These are phyloP conservation scores for Entomortierella parvispora DNA, from an alignment of 192 early-diverging fungal species.

Conservation along the genomic window DNA sequence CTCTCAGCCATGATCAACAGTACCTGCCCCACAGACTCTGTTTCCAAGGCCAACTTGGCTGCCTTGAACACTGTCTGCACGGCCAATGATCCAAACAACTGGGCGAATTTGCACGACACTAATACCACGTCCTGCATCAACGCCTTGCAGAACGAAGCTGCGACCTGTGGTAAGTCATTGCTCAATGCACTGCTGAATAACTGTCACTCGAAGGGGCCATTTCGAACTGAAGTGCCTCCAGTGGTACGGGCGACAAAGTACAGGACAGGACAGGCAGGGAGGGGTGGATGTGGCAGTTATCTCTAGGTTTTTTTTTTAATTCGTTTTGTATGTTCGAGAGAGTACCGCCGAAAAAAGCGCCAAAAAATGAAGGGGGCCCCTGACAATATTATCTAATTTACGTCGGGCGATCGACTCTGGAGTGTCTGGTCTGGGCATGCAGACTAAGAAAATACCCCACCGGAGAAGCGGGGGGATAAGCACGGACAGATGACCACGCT, in stretches of 20 bases:
- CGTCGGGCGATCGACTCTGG: too few species aligned
- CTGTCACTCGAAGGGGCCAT: too few species aligned
- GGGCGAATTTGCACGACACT: conserved; percentile 16
- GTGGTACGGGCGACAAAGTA: background rate
- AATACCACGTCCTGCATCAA: conserved; percentile 12
- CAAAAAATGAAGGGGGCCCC: too few species aligned
- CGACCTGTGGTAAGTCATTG: conserved; percentile 32
- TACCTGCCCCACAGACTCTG: conserved; percentile 12
- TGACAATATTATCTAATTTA: too few species aligned
- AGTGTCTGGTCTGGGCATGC: too few species aligned
- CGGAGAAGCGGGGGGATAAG: too few species aligned
- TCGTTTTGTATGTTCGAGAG: background rate
- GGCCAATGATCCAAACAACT: background rate
- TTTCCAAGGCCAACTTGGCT: background rate
- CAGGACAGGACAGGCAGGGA: background rate
- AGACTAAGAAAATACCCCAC: too few species aligned
- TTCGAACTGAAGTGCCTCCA: background rate
- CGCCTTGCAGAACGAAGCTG: conserved; percentile 23
- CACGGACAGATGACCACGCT: too few species aligned
- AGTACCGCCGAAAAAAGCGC: too few species aligned
- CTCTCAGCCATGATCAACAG: background rate
- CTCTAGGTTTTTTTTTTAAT: background rate
- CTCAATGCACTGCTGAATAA: too few species aligned
- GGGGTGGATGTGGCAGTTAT: background rate
- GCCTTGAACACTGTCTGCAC: conserved; percentile 6